Conservation (phyloP, 208 protist species). For the Angomonas desouzai region DNA sequence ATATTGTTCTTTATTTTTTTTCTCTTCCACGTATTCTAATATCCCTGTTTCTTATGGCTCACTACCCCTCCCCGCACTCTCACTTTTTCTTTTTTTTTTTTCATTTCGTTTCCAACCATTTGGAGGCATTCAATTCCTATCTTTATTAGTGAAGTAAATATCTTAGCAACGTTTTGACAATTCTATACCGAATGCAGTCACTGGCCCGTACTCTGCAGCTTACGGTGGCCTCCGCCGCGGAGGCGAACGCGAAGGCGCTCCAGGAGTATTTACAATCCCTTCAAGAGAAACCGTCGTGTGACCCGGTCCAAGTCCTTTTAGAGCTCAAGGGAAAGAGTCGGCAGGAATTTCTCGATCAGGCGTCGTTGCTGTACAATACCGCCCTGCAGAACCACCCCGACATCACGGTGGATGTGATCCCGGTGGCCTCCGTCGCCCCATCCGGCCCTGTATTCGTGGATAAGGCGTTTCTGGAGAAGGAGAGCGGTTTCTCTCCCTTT, state of each 20-base stretch:
- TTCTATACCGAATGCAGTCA: too few relatives aligned
- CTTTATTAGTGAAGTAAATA: too few relatives aligned
- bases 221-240: slow-evolving; percentile 19
- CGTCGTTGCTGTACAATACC: slow-evolving; percentile 51
- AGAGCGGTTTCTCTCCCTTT: slow-evolving; percentile 44
- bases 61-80: background rate
- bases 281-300: background rate
- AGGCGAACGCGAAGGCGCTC: slow-evolving; percentile 26
- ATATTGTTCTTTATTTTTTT: slow-evolving; percentile 22
- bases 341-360: slow-evolving; percentile 59
- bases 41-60: background rate
- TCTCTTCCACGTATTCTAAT: background rate
- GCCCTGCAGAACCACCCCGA: slow-evolving; percentile 34
- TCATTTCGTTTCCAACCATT: too few relatives aligned
- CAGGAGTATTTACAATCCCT: slow-evolving; percentile 20
- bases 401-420: slow-evolving; percentile 57
- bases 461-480: background rate
- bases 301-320: slow-evolving; percentile 34
- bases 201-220: slow-evolving; percentile 1
- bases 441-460: background rate
- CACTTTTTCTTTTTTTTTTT: slow-evolving; percentile 20
- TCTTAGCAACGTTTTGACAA: too few relatives aligned
- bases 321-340: slow-evolving; percentile 43
- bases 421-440: slow-evolving; percentile 13
- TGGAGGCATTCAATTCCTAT: too few relatives aligned